Percentiles rank a stretch among this genome's conserved stretches.
These are phyloP conservation scores for Dothistroma pini DNA, from an alignment of 2,329 filamentous ascomycete genomes.

Conservation along the genomic window DNA sequence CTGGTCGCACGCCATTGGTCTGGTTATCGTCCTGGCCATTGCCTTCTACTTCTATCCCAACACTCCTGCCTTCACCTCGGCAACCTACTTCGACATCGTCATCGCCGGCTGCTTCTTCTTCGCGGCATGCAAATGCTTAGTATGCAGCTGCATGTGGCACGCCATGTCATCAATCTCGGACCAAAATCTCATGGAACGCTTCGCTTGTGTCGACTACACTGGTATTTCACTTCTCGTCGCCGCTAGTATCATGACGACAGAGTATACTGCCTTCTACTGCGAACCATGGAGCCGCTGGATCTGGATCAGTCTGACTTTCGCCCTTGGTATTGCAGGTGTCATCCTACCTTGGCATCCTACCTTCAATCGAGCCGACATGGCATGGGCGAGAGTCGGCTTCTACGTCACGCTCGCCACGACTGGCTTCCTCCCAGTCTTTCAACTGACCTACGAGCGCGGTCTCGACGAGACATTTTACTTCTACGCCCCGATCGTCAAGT, in stretches of 20 bases:
- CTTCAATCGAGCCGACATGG: constrained; percentile 90
- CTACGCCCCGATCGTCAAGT: constrained; percentile 83
- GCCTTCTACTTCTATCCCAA: constrained; percentile 96
- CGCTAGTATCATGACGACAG: constrained; percentile 94
- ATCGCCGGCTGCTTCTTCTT: constrained; percentile 95
- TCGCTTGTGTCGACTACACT: constrained; percentile 97
- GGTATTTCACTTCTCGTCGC: constrained; percentile 94
- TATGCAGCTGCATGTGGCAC: constrained; percentile 96
- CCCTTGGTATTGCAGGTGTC: constrained; percentile 79
- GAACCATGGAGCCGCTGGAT: constrained; percentile 81
- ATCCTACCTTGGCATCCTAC: constrained; percentile 93
- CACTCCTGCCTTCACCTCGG: constrained; percentile 79
- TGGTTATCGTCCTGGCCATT: constrained; percentile 80
- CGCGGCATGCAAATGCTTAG: constrained; percentile 87
- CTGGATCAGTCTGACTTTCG: constrained; percentile 78
- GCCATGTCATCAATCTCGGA: constrained; percentile 98
- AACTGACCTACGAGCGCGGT: constrained; percentile 75
- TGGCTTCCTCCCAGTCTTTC: constrained; percentile 82
- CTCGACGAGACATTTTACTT: constrained; percentile 80
- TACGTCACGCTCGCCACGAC: constrained; percentile 84
- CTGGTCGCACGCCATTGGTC: constrained; percentile 88
- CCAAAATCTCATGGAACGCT: constrained; percentile 83
- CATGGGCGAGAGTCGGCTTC: constrained; percentile 87
- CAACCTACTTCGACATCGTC: constrained; percentile 81
- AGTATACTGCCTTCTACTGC: constrained; percentile 99